Evolutionary conservation across 2,329 filamentous ascomycete species (phyloP), one percentile per base, ranked within the genome.

Genomic region (Elsinoe perseae): DNA sequence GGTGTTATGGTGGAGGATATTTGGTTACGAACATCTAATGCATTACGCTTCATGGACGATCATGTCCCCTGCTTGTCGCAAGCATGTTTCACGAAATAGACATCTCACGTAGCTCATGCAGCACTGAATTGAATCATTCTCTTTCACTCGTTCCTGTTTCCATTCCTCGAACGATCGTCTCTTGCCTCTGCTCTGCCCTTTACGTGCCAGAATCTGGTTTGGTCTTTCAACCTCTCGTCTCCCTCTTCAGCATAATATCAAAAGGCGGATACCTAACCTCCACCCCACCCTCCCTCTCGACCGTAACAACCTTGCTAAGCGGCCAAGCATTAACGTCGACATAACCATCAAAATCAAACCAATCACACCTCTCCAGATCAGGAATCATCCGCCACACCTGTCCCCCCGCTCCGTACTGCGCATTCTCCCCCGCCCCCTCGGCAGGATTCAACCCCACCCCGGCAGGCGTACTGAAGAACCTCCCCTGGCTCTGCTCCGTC

Each of bases 331-430:
- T 52, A 14, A 18, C 30, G 25, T 52, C 48, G 4, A 28, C 48
- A 38, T 52, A 52, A 5, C 48, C 48, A 20, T 52, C 48, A 38
- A 52, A 52, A 25, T 52, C 48, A 18, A 52, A 52, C 48, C 48
- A 52, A 27, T 52, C 48, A 20, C 48, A 52, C 28, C 18, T 36
- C 30, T 52, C 48, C 48, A 52, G 30, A 34, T 52, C 48, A 12
- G 48, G 48, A 8, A 52, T 52, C 28, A 52, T 32, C 1, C 48
- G 25, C 48, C 48, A 52, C 30, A 52, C 48, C 30, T 18, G n/a
- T 18, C 30, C 28, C n/a, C 48, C 48, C n/a, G 30, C 30, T 6
- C 48, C 48, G 30, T 34, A 52, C 18, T 52, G 16, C 28, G 48
- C 48, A 9, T 16, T 32, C 30, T 52, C 48, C 30, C 48, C 48